phyloP scores from a whole-genome alignment of 2,329 filamentous ascomycete genomes.

The Phialophora tarda region DNA sequence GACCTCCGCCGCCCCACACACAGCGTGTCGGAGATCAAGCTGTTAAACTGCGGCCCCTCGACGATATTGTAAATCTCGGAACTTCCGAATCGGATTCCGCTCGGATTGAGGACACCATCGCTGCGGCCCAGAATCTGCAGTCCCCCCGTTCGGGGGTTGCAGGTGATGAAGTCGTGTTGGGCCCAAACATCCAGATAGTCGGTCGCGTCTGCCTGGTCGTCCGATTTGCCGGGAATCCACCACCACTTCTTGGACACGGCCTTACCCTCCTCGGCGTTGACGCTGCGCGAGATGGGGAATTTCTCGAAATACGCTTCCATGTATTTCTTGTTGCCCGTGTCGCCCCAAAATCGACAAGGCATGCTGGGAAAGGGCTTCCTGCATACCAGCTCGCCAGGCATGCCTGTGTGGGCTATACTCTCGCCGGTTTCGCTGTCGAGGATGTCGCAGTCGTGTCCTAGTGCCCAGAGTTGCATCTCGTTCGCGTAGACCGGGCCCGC shows the following conservation, averaged over 20 bases:
- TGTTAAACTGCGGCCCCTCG: constrained; percentile 45
- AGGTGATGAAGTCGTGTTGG: constrained; percentile 55
- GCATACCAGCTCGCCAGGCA: constrained; percentile 55
- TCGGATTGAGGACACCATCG: constrained; percentile 56
- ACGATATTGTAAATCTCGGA: constrained; percentile 57
- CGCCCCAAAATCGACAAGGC: constrained; percentile 55
- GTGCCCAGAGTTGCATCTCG: constrained; percentile 53
- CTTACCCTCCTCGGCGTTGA: neutral
- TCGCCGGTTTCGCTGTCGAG: constrained; percentile 47
- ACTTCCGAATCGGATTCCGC: constrained; percentile 55
- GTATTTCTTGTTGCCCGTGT: constrained; percentile 49
- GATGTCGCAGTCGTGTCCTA: constrained; percentile 57
- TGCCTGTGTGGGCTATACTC: constrained; percentile 38
- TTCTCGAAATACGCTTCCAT: constrained; percentile 54
- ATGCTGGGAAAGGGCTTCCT: constrained; percentile 54
- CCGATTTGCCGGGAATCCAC: neutral
- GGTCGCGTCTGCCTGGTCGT: neutral
- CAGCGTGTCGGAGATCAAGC: constrained; percentile 46
- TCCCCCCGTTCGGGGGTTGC: constrained; percentile 50
- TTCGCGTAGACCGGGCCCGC: constrained; percentile 52
- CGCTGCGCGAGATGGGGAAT: constrained; percentile 39
- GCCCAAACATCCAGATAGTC: constrained; percentile 49
- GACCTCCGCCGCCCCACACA: constrained; percentile 48
- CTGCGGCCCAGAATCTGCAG: constrained; percentile 53
- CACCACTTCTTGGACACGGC: neutral